phyloP scores from a whole-genome alignment of 2,329 filamentous ascomycete genomes.

The Venturia effusa region DNA sequence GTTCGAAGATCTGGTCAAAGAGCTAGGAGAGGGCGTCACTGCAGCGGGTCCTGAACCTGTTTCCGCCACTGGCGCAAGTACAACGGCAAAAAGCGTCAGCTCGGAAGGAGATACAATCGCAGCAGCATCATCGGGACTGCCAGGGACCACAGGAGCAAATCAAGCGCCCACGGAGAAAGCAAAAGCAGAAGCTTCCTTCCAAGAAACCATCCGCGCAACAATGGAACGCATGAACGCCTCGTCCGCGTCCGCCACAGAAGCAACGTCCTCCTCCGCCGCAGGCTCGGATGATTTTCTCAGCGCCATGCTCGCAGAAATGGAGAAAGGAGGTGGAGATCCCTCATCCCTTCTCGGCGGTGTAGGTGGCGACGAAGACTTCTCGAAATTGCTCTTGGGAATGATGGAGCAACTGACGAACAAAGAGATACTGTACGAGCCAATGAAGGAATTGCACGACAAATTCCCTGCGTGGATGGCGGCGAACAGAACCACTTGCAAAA shows the following conservation, averaged over 20 bases:
- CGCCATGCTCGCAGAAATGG: conserved; percentile 87
- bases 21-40: conserved; percentile 47
- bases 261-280: conserved; percentile 37
- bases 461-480: conserved; percentile 82
- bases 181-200: conserved; percentile 58
- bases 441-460: conserved; percentile 93
- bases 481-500: conserved; percentile 53
- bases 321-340: conserved; percentile 46
- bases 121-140: conserved; percentile 13
- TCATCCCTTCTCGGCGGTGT: conserved; percentile 31
- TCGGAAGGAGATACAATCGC: conserved; percentile 10
- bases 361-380: conserved; percentile 69
- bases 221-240: conserved; percentile 97
- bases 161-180: conserved; percentile 11
- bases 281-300: conserved; percentile 64
- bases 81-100: not conserved
- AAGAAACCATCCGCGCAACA: conserved; percentile 83
- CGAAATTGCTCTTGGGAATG: conserved; percentile 92
- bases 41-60: conserved; percentile 20
- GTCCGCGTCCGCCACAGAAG: conserved; percentile 58
- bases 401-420: conserved; percentile 99
- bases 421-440: conserved; percentile 95
- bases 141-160: not conserved
- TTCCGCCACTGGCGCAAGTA: conserved; percentile 19
- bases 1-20: conserved; percentile 68